phyloP scores from a whole-genome alignment of 2,329 filamentous ascomycete species.

The Colletotrichum spinosum region DNA sequence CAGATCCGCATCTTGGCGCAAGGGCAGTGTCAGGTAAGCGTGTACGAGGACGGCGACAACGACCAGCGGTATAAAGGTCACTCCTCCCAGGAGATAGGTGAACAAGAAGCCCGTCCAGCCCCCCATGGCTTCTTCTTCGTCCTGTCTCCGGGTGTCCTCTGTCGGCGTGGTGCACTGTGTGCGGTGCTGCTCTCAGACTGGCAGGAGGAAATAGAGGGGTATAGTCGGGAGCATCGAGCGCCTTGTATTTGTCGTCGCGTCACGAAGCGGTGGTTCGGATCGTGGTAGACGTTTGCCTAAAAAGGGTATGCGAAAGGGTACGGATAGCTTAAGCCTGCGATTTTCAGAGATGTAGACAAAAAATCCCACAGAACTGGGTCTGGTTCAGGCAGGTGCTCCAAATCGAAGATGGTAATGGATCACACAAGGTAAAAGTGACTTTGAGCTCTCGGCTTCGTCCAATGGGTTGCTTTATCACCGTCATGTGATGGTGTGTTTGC shows the following conservation, averaged over 20 bases:
- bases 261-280: slow-evolving; percentile 3
- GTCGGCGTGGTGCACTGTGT: slow-evolving; percentile 21
- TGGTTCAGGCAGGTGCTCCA: slow-evolving; percentile 10
- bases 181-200: slow-evolving; percentile 29
- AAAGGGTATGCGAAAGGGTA: background rate
- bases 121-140: slow-evolving; percentile 54
- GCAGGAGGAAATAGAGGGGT: slow-evolving; percentile 15
- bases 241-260: slow-evolving; percentile 7
- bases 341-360: slow-evolving; percentile 11
- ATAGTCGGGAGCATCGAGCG: slow-evolving; percentile 30
- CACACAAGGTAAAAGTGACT: slow-evolving; percentile 16
- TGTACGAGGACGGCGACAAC: slow-evolving; percentile 71
- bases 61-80: slow-evolving; percentile 87
- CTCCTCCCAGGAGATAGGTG: slow-evolving; percentile 85
- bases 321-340: background rate
- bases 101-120: slow-evolving; percentile 71
- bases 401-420: slow-evolving; percentile 18
- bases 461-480: slow-evolving; percentile 26
- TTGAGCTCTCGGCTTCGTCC: slow-evolving; percentile 17
- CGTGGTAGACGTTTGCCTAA: slow-evolving; percentile 2
- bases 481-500: slow-evolving; percentile 32
- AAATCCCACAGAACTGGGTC: slow-evolving; percentile 12
- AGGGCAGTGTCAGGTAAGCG: slow-evolving; percentile 76
- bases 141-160: slow-evolving; percentile 9
- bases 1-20: slow-evolving; percentile 54